Evolutionary conservation across 176 grass and related monocot species (phyloP).

Genomic region (Poa pratensis): DNA sequence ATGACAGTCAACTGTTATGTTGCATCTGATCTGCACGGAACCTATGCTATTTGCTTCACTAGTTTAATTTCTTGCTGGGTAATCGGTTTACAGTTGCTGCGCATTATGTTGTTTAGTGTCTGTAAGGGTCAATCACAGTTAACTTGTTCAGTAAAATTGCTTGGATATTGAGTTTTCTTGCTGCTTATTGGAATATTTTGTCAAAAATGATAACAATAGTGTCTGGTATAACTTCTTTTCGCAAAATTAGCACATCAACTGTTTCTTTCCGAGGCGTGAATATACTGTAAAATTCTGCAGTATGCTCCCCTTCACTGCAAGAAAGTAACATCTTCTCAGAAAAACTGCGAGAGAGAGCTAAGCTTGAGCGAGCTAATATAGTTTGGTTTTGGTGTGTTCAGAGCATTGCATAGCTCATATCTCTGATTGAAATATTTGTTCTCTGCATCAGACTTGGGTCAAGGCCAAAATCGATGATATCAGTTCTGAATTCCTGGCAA

Average conservation of each 20-base stretch:
- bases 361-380: constrained; percentile 1
- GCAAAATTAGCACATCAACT: not conserved
- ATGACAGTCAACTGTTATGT: not conserved
- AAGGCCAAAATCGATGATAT: not conserved
- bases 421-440: not conserved
- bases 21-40: constrained; percentile 19
- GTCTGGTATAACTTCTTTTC: constrained; percentile 6
- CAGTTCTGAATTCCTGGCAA: not conserved
- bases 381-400: constrained; percentile 31
- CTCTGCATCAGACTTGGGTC: not conserved
- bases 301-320: not conserved
- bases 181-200: not conserved
- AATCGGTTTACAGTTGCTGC: not conserved
- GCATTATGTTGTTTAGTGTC: constrained; percentile 27
- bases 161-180: not conserved
- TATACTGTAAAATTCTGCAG: not conserved
- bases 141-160: constrained; percentile 8
- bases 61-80: constrained; percentile 17
- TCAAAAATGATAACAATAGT: not conserved
- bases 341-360: constrained; percentile 3
- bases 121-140: constrained; percentile 4
- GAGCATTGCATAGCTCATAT: too few species aligned
- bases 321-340: not conserved
- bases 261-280: not conserved
- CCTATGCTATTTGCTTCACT: not conserved